phyloP scores from a whole-genome alignment of 2,329 filamentous ascomycete genomes.

The Phialophora macrospora region DNA sequence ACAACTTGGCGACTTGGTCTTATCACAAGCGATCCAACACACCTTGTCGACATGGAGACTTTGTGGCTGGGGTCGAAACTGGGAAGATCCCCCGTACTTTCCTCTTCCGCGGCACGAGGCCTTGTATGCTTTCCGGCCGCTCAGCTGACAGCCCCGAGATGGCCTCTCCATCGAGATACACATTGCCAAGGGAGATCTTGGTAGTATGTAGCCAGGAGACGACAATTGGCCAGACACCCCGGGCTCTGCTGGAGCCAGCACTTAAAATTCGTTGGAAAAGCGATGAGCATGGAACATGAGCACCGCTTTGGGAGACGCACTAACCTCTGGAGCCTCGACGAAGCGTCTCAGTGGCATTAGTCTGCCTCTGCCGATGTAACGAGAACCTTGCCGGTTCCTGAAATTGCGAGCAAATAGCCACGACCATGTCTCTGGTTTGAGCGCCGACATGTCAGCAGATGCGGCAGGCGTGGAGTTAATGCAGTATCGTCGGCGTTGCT shows the following conservation, averaged over 20 bases:
- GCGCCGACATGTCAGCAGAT: background rate
- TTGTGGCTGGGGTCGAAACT: background rate
- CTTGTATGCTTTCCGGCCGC: background rate
- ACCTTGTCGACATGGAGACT: background rate
- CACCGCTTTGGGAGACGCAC: background rate
- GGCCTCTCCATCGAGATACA: background rate
- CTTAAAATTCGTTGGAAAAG: background rate
- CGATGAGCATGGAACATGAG: background rate
- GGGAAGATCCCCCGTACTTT: background rate
- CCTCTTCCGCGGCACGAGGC: background rate
- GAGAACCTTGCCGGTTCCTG: background rate
- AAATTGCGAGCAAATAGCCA: background rate
- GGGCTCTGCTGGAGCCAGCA: background rate
- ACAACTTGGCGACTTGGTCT: slow-evolving; percentile 3
- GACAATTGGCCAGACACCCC: background rate
- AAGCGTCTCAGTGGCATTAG: background rate
- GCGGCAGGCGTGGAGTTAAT: background rate
- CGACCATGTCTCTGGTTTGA: background rate
- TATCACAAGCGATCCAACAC: background rate
- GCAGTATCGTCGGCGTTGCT: background rate
- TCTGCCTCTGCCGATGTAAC: background rate
- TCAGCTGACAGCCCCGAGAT: background rate
- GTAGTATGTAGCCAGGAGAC: background rate
- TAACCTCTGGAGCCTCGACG: background rate
- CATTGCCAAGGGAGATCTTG: background rate